These are phyloP conservation scores for Yarrowia hollandica DNA, from an alignment of 805 yeast genomes.

Conservation along the genomic window DNA sequence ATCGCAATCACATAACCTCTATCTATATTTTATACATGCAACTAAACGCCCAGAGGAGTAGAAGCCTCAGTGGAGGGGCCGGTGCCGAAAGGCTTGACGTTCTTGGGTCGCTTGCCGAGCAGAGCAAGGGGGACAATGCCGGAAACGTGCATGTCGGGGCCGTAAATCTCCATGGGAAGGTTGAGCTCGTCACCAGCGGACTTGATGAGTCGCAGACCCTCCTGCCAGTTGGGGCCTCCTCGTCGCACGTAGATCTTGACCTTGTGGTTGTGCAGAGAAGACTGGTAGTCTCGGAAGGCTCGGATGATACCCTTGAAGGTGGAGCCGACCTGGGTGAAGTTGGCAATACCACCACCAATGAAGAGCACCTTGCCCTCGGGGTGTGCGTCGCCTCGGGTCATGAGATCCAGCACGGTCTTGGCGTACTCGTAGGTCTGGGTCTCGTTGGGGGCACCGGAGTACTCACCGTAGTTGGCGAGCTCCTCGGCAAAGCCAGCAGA, in stretches of 20 bases:
- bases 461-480: conserved; percentile 51
- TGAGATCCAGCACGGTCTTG: conserved; percentile 49
- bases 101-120: conserved; percentile 45
- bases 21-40: not conserved
- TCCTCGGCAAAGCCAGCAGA: conserved; percentile 49
- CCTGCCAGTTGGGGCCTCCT: conserved; percentile 54
- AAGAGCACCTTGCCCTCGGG: conserved; percentile 48
- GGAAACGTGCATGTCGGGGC: conserved; percentile 54
- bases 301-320: conserved; percentile 53
- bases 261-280: conserved; percentile 44
- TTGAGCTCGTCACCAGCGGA: conserved; percentile 49
- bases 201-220: conserved; percentile 48
- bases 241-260: conserved; percentile 48
- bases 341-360: conserved; percentile 52
- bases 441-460: conserved; percentile 52
- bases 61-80: conserved; percentile 37
- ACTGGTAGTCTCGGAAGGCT: conserved; percentile 48
- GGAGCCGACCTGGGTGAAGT: conserved; percentile 51
- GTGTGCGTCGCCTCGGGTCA: conserved; percentile 45
- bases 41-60: conserved; percentile 36
- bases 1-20: too few species aligned
- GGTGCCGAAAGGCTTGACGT: conserved; percentile 45
- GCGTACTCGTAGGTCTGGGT: conserved; percentile 51
- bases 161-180: conserved; percentile 50
- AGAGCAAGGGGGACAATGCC: conserved; percentile 50